phyloP scores from a whole-genome alignment of 352 stramenopile species.

The Phytophthora pinifolia region DNA sequence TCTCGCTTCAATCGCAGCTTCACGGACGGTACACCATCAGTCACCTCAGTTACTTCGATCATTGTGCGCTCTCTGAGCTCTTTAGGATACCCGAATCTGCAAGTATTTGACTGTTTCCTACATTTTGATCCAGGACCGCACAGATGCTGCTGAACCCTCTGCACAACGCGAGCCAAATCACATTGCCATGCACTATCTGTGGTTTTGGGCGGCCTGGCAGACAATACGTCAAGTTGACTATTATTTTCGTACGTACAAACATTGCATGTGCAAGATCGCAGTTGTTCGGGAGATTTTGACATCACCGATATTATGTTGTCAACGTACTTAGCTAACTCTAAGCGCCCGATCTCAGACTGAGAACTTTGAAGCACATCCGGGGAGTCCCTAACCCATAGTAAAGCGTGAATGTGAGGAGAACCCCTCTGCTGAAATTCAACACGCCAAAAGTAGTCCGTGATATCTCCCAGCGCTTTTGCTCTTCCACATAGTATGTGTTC shows the following conservation, averaged over 20 bases:
- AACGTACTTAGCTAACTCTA: neutral
- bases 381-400: conserved; percentile 20
- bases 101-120: conserved; percentile 2
- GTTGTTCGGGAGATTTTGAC: neutral
- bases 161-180: conserved; percentile 11
- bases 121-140: conserved; percentile 6
- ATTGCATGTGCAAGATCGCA: neutral
- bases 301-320: conserved; percentile 9
- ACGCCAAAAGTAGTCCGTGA: conserved; percentile 22
- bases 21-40: neutral
- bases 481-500: neutral
- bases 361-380: conserved; percentile 14
- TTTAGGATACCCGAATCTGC: conserved; percentile 20
- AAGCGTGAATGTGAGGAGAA: conserved; percentile 23
- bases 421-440: conserved; percentile 24
- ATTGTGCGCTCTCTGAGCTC: neutral
- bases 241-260: neutral
- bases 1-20: conserved; percentile 7
- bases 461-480: conserved; percentile 8
- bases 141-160: conserved; percentile 16
- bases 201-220: neutral
- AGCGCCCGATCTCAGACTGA: neutral
- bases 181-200: conserved; percentile 1
- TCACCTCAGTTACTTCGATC: neutral
- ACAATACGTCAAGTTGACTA: conserved; percentile 1